phyloP scores from a whole-genome alignment of 345 rosid genomes.

The Brassica rapa region DNA sequence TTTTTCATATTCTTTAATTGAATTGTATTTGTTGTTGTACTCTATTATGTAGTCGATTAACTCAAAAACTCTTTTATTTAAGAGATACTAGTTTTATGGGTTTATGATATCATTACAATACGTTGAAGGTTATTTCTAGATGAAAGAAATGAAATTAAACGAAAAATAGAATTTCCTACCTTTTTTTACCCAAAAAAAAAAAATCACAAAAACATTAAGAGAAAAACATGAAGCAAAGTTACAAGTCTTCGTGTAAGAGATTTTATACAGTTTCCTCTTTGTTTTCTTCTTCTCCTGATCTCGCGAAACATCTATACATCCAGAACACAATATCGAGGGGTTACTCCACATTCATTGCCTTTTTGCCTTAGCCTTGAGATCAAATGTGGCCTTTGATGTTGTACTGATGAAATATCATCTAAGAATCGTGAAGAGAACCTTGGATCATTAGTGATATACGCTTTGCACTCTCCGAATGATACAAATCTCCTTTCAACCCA shows the following conservation, averaged over 20 bases:
- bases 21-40: constrained; percentile 33
- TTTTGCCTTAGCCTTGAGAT: constrained; percentile 28
- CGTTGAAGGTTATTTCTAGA: not conserved
- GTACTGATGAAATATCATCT: constrained; percentile 31
- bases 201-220: constrained; percentile 6
- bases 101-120: constrained; percentile 1
- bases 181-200: constrained; percentile 24
- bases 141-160: constrained; percentile 15
- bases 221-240: constrained; percentile 23
- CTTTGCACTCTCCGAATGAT: constrained; percentile 84
- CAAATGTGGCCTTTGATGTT: constrained; percentile 25
- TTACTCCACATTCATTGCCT: constrained; percentile 23
- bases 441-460: constrained; percentile 78
- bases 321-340: constrained; percentile 8
- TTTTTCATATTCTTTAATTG: constrained; percentile 35
- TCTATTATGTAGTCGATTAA: constrained; percentile 13
- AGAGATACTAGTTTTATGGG: not conserved
- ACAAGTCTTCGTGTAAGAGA: constrained; percentile 40
- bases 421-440: constrained; percentile 86
- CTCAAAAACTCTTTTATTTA: not conserved
- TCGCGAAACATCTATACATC: constrained; percentile 36
- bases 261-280: constrained; percentile 33
- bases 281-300: constrained; percentile 5
- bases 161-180: constrained; percentile 24
- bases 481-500: constrained; percentile 80